Percentiles rank a stretch among this genome's conserved stretches.
Conservation (phyloP, 108 stramenopile genomes). For the Pseudonitzschia pungens region DNA sequence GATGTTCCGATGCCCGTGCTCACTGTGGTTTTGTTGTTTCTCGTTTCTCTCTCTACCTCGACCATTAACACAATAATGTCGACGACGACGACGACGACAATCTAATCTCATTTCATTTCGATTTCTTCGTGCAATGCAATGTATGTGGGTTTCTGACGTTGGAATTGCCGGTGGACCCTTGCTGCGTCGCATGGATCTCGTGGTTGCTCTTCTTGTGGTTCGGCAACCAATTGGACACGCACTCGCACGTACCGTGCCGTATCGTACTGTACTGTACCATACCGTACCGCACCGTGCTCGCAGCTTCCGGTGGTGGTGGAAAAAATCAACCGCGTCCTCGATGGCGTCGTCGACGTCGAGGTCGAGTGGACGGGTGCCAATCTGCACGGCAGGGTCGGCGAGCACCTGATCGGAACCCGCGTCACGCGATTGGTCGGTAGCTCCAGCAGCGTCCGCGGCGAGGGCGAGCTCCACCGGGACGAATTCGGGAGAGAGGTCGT, state of each 20-base stretch:
- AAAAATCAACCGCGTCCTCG: slow-evolving; percentile 74
- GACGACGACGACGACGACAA: background rate
- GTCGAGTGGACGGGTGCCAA: slow-evolving; percentile 81
- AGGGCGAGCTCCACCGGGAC: slow-evolving; percentile 6
- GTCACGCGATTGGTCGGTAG: slow-evolving; percentile 63
- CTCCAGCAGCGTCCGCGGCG: slow-evolving; percentile 10
- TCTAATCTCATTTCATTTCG: too few species aligned
- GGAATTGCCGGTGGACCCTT: too few species aligned
- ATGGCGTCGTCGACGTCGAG: slow-evolving; percentile 84
- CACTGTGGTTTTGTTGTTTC: background rate
- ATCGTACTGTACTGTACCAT: background rate
- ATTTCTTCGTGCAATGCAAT: too few species aligned
- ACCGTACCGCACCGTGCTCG: background rate
- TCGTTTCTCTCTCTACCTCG: too few species aligned
- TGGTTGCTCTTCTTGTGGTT: too few species aligned
- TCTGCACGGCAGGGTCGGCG: slow-evolving; percentile 81
- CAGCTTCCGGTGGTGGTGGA: slow-evolving; percentile 71
- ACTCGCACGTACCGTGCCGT: background rate
- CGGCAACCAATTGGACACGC: too few species aligned
- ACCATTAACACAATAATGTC: too few species aligned
- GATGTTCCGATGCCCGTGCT: too few species aligned
- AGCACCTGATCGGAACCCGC: slow-evolving; percentile 64
- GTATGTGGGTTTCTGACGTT: background rate
- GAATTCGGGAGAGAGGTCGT: slow-evolving; percentile 54
- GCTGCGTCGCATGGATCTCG: too few species aligned